Percentiles rank a stretch among this genome's conserved stretches.
phyloP scores from a whole-genome alignment of 495 filamentous ascomycete species.

The Daldinia grandis region DNA sequence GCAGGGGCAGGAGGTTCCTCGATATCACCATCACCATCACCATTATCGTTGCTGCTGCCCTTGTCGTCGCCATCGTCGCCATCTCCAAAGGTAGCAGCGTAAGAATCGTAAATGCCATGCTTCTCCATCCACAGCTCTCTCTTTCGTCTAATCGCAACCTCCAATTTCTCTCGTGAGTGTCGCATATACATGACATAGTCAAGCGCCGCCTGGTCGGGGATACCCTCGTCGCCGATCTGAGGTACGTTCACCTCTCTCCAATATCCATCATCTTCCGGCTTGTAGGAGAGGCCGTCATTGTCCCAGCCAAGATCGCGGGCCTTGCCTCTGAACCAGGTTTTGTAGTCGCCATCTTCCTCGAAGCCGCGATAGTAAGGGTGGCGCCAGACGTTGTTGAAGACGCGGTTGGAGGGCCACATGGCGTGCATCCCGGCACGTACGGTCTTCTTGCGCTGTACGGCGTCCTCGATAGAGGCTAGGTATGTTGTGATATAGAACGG shows the following conservation, averaged over 20 bases:
- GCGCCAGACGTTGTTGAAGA: background rate
- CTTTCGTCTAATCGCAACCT: background rate
- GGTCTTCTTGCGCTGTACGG: background rate
- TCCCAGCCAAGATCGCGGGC: background rate
- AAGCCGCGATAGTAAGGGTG: background rate
- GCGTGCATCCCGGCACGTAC: background rate
- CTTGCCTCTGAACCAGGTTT: background rate
- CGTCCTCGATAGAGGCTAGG: background rate
- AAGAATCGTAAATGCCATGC: background rate
- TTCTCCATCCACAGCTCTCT: background rate
- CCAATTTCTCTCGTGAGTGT: background rate
- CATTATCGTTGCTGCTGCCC: background rate
- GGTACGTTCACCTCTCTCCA: background rate
- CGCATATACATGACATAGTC: background rate
- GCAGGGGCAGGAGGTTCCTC: background rate
- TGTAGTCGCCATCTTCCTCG: background rate
- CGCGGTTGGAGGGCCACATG: background rate
- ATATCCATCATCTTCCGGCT: background rate
- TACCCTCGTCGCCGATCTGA: conserved; percentile 6
- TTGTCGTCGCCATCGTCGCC: background rate
- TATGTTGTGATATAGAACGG: background rate
- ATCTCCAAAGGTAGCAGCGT: background rate
- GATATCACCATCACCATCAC: background rate
- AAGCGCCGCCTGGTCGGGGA: conserved; percentile 1
- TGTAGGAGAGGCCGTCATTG: background rate